Conservation (phyloP, 164 flowering plant genomes). For the Liriodendron chinense region DNA sequence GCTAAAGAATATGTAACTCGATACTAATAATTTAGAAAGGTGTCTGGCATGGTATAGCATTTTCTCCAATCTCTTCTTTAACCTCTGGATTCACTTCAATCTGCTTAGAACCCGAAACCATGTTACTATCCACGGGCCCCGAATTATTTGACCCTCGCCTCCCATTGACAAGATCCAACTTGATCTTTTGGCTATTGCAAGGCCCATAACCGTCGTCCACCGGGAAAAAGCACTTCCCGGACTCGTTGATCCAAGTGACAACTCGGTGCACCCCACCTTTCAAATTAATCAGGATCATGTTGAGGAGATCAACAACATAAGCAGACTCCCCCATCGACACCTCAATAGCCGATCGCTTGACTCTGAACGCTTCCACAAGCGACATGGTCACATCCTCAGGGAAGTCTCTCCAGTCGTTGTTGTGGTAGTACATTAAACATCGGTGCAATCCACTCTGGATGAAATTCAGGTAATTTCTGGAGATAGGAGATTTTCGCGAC, state of each 20-base stretch:
- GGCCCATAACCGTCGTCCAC: too few species aligned
- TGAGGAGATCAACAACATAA: conserved; percentile 14
- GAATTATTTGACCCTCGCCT: background rate
- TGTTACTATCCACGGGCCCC: too few species aligned
- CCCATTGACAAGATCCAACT: too few species aligned
- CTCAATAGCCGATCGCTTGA: conserved; percentile 12
- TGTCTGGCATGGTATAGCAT: too few species aligned
- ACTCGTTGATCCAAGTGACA: conserved; percentile 22
- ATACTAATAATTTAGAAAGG: too few species aligned
- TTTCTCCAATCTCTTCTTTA: too few species aligned
- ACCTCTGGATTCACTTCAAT: too few species aligned
- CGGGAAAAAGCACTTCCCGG: conserved; percentile 16
- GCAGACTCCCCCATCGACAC: background rate
- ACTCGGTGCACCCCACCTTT: conserved; percentile 10
- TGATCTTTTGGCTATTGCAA: too few species aligned
- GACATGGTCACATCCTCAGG: background rate
- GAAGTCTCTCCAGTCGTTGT: conserved; percentile 20
- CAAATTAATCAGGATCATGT: conserved; percentile 17
- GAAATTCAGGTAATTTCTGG: conserved; percentile 13
- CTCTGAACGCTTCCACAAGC: conserved; percentile 8
- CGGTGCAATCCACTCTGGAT: conserved; percentile 14
- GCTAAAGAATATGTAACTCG: too few species aligned
- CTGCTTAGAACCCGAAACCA: too few species aligned
- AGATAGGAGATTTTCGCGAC: too few species aligned
- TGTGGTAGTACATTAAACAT: conserved; percentile 10